Evolutionary conservation across 352 stramenopile species (phyloP), one percentile per base, ranked within the genome.

Genomic region (Pythium phragmiticola): DNA sequence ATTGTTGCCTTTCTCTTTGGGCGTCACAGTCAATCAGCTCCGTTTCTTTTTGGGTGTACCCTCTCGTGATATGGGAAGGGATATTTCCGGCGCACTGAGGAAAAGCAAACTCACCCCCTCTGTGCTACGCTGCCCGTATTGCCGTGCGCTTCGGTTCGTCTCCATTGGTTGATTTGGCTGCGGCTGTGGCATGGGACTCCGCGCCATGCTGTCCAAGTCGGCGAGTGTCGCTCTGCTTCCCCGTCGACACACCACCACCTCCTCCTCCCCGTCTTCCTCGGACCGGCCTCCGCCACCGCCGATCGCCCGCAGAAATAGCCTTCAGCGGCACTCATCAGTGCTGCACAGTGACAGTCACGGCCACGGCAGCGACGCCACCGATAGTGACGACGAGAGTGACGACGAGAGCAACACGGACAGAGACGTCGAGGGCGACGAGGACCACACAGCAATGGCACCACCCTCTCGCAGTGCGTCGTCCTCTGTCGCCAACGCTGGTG

Each of bases 121-220:
- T 49, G 16, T 49, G 26, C 43, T 39, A 6, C 7, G 34, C 34
- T 39, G 34, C 34, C 34, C 2, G 34, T 30, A 30, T 30, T 30
- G 34, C 34, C 11, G 3, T 13, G 34, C 34, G 7, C 34, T 39
- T 39, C 34, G 1, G 34, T 6, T 13, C 1, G n/a, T 26, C 23
- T 28, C 39, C 14, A 57, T 57, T 57, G 50, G 50, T 30, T 53
- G n/a, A 23, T 39, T 39, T 39, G 34, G 34, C 34, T 39, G 34
- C 34, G 7, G 34, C 34, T 12, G 28, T 17, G n/a, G 8, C 30
- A 71, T 71, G 65, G 57, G 65, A 54, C 65, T 72, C 37, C 58
- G 58, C 39, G 41, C 59, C 26, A 52, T 72, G 28, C 53, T 66
- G n/a, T 52, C 47, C 54, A 62, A 61, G 28, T 67, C 52, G 8